Evolutionary conservation across 495 filamentous ascomycete genomes (phyloP), one percentile per base, ranked within the genome.

Genomic region (Daldinia vernicosa): DNA sequence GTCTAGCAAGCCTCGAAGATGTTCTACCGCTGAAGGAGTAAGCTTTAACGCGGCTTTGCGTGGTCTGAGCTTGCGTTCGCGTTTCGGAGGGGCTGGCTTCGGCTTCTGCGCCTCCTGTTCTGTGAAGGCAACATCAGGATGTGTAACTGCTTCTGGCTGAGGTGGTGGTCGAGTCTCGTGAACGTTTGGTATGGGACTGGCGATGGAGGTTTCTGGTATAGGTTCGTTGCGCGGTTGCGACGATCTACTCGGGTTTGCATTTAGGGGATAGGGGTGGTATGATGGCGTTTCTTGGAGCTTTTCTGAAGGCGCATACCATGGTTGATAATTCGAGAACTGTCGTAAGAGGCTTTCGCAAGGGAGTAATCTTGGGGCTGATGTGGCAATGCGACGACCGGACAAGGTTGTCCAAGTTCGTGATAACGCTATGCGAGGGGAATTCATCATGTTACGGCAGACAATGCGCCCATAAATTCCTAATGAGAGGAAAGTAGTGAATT

Each of bases 21-120:
- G 93, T 26, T 88, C 81, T 7, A 94, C 90, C 1, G 95, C 95
- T 2, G 86, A 73, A 0, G 92, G 84, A 0, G 95, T 93, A 39
- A 99, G 84, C 63, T 90, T 92, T 84, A 99, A 93, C 14, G 95
- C 92, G 2, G 95, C 93, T 82, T 97, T 98, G 56, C 94, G 88
- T 27, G 95, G 84, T 47, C 92, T 90, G 15, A 98, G 84, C 74
- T 90, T 92, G 66, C 85, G 83, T 50, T 90, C 92, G 66, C 85
- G 83, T 50, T 87, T 84, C 35, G 88, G 86, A 63, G 87, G 85
- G 5, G 78, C 63, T 1, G 84, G 71, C 63, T 83, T 84, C 5
- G 87, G 77, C 67, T 86, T 88, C 72, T 93, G 92, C 9, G 90
- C 89, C 78, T 92, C 89, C 32, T 76, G 73, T 77, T 93, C 91